Conservation (phyloP, 345 rosid genomes). For the Physaria fendleri region DNA sequence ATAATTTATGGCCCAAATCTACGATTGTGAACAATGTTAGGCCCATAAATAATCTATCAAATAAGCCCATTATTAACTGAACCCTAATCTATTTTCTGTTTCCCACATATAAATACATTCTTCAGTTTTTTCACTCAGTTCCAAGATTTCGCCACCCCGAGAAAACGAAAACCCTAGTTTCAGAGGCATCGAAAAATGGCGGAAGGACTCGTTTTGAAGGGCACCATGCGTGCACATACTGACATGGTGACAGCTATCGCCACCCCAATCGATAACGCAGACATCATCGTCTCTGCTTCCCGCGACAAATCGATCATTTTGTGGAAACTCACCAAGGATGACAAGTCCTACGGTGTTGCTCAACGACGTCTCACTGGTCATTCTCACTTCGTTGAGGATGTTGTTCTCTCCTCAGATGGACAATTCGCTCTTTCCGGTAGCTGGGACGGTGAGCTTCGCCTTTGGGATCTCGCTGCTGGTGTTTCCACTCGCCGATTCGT, state of each 20-base stretch:
- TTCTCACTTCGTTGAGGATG: conserved; percentile 90
- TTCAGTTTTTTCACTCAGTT: neutral
- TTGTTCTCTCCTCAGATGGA: conserved; percentile 90
- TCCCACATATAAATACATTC: conserved; percentile 5
- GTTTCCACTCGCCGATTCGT: conserved; percentile 78
- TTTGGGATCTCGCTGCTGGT: conserved; percentile 87
- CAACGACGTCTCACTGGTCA: conserved; percentile 94
- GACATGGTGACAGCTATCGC: conserved; percentile 97
- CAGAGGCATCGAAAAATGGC: conserved; percentile 40
- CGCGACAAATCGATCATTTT: conserved; percentile 94
- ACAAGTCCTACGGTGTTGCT: conserved; percentile 68
- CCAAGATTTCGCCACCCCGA: no score
- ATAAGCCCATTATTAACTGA: conserved; percentile 11
- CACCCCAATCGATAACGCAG: conserved; percentile 77
- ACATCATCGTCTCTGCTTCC: conserved; percentile 86
- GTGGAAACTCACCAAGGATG: conserved; percentile 92
- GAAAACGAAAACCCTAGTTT: conserved; percentile 30
- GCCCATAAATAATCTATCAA: neutral
- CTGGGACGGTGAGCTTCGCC: conserved; percentile 98
- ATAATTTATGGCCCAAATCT: neutral
- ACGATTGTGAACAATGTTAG: neutral
- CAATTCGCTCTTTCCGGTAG: conserved; percentile 97
- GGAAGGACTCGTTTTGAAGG: conserved; percentile 63
- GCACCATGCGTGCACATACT: conserved; percentile 95
- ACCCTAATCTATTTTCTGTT: conserved; percentile 20